Percentiles rank a stretch among this genome's conserved stretches.
phyloP scores from a whole-genome alignment of 2,329 filamentous ascomycete species.

The Paraconiothyrium brasiliense region DNA sequence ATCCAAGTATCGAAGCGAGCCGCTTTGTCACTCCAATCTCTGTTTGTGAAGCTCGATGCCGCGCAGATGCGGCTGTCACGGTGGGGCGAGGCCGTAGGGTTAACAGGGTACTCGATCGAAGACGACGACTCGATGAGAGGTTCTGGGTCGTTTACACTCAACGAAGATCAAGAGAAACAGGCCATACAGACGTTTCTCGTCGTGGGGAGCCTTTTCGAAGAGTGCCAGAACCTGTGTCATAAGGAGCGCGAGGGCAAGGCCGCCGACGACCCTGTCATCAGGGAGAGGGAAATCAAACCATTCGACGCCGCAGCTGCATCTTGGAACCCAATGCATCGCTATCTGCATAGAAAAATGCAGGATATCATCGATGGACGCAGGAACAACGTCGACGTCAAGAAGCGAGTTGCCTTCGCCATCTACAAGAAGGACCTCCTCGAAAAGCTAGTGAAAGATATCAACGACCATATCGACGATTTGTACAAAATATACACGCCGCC shows the following conservation, averaged over 20 bases:
- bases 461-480: not conserved
- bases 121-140: not conserved
- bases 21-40: not conserved
- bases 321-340: constrained; percentile 2
- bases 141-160: not conserved
- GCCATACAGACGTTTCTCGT: not conserved
- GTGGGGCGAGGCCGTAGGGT: too few relatives aligned
- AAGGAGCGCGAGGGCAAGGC: not conserved
- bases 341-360: not conserved
- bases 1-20: not conserved
- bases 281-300: not conserved
- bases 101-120: too few relatives aligned
- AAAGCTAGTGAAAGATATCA: not conserved
- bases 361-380: not conserved
- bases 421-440: not conserved
- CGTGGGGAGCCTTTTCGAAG: not conserved
- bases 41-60: not conserved
- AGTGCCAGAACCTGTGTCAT: not conserved
- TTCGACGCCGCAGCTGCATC: not conserved
- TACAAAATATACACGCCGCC: not conserved
- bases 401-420: not conserved
- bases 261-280: not conserved
- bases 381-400: not conserved
- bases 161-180: not conserved
- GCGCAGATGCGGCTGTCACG: constrained; percentile 1